Percentiles rank a stretch among this genome's conserved stretches.
Evolutionary conservation across 768 basidiomycete genomes (phyloP).

Genomic region (Tricholoma hemisulphureum): DNA sequence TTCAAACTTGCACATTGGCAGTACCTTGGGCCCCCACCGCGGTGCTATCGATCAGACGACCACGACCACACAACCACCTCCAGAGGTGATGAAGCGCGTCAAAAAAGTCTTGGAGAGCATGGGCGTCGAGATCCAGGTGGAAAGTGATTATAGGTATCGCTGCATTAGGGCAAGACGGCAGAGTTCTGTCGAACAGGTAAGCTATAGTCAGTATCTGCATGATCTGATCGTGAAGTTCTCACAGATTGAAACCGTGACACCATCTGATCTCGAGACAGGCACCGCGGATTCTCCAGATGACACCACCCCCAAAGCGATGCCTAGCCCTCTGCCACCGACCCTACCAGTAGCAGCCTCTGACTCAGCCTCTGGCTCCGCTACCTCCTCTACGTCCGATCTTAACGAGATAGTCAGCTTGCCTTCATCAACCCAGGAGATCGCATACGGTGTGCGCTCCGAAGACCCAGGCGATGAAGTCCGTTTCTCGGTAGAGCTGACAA

Average conservation of each 20-base stretch:
- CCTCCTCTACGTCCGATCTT: conserved; percentile 49
- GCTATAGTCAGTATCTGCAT: background rate
- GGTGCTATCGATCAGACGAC: conserved; percentile 88
- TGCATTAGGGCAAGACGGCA: conserved; percentile 65
- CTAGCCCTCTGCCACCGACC: background rate
- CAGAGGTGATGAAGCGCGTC: conserved; percentile 75
- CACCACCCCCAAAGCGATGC: background rate
- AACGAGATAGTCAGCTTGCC: conserved; percentile 37
- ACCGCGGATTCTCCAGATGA: background rate
- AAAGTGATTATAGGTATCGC: conserved; percentile 79
- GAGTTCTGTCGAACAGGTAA: background rate
- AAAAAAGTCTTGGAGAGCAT: conserved; percentile 67
- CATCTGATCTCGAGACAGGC: background rate
- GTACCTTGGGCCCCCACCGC: conserved; percentile 51
- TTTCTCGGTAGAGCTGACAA: conserved; percentile 89
- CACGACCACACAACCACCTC: conserved; percentile 73
- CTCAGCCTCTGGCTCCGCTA: conserved; percentile 37
- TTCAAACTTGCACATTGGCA: background rate
- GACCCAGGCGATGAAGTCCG: conserved; percentile 90
- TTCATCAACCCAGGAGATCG: background rate
- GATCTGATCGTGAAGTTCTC: background rate
- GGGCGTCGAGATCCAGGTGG: conserved; percentile 78
- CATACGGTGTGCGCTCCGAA: conserved; percentile 57
- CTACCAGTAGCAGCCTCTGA: too few relatives aligned
- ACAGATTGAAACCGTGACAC: background rate